Base-by-base conservation (phyloP, 441 rosid species). In the Adansonia grandidieri region DNA sequence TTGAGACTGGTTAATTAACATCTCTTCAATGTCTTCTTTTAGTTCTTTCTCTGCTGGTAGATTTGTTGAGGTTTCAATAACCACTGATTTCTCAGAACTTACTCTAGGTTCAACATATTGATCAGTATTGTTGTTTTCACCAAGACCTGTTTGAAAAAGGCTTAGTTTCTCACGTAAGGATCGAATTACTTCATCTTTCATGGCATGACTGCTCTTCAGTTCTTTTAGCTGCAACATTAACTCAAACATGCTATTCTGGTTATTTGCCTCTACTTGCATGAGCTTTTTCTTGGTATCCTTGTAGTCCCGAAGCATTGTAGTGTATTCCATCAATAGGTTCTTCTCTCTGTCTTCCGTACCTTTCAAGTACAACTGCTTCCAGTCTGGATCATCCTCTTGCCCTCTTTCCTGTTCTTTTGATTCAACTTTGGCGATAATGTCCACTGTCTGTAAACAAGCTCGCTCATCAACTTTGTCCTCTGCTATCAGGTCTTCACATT, bases 241-340 rank as follows among this genome's bases (percentile, higher is more conserved):
- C 64, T 86, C 86, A 22, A 74, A 71, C 63, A 79, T 71, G 75
- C 82, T 74, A 65, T 84, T 86, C 24, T 82, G 89, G 64, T 72
- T 80, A 51, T 77, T 88, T 14, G 79, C 76, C 56, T 90, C 89
- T n/a, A 78, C 65, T 63, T 90, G 92, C 1, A 44, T 53, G 10
- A 90, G 86, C 89, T 79, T 83, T 88, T 87, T 90, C 87, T 90
- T 92, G 20, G 84, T 76, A 76, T 96, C 97, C 86, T 89, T 93
- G 14, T 71, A 94, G 82, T 86, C 93, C 14, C 92, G 83, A 68
- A 94, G 92, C 69, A 88, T 82, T 17, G 86, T 74, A 0, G 96
- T 93, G 85, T 96, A 93, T 71, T 94, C 94, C 0, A 74, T 69
- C 57, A 92, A 76, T 44, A 91, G 76, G 78, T 79, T 76, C 77